These are phyloP conservation scores for Trichoderma orchidacearum DNA, from an alignment of 495 filamentous ascomycete species.

Conservation along the genomic window DNA sequence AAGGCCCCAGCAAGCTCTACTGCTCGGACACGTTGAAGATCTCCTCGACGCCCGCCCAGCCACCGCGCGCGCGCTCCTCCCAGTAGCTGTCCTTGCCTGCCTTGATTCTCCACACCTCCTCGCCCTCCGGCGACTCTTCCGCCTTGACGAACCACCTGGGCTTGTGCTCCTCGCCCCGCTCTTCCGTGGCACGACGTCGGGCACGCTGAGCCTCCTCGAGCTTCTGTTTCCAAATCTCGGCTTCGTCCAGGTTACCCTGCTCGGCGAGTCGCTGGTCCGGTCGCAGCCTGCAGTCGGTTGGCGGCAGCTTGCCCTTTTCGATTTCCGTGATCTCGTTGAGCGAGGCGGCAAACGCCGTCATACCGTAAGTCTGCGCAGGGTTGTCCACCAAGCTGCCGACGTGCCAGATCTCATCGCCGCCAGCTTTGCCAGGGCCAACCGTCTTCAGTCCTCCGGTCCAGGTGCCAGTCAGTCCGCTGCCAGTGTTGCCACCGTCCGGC, in stretches of 20 bases:
- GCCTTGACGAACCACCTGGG: conserved; percentile 76
- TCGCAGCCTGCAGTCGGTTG: conserved; percentile 69
- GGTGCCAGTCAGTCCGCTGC: conserved; percentile 57
- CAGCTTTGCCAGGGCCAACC: conserved; percentile 41
- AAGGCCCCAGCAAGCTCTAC: not conserved
- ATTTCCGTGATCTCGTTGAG: conserved; percentile 80
- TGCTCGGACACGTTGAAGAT: conserved; percentile 37
- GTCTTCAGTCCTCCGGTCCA: conserved; percentile 66
- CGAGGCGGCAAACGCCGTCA: conserved; percentile 71
- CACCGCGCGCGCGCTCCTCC: conserved; percentile 62
- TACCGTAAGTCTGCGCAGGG: conserved; percentile 65
- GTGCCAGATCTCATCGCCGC: conserved; percentile 57
- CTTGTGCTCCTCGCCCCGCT: conserved; percentile 49
- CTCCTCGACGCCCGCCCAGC: conserved; percentile 56
- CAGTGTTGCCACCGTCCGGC: conserved; percentile 41
- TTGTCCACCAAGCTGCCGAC: conserved; percentile 63
- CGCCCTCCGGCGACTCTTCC: conserved; percentile 37
- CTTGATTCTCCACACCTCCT: conserved; percentile 73
- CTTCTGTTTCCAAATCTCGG: conserved; percentile 67
- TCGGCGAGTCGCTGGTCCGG: conserved; percentile 91
- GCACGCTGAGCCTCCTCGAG: conserved; percentile 78
- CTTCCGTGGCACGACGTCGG: conserved; percentile 63
- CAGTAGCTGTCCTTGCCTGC: conserved; percentile 77
- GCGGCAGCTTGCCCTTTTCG: conserved; percentile 57
- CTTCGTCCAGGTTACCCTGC: conserved; percentile 65